Percentiles rank a stretch among this genome's conserved stretches.
phyloP scores from a whole-genome alignment of 106 monocot genomes.

The Chionographis japonica region DNA sequence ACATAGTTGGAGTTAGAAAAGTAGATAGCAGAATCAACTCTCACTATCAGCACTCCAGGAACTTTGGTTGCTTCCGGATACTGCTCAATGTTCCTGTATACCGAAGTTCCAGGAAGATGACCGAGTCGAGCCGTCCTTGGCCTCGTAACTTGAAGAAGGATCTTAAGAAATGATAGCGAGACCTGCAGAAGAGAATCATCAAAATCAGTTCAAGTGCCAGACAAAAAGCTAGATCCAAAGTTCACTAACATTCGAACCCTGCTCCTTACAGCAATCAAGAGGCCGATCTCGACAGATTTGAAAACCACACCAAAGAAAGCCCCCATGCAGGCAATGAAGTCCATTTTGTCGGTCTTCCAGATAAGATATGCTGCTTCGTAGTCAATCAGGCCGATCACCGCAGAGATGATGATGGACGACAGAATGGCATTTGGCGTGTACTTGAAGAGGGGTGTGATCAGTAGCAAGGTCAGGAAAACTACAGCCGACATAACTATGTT shows the following conservation, averaged over 20 bases:
- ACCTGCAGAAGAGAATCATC: slow-evolving; percentile 24
- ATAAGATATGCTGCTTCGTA: slow-evolving; percentile 61
- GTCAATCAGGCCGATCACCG: slow-evolving; percentile 72
- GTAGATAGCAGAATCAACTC: slow-evolving; percentile 70
- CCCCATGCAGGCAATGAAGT: slow-evolving; percentile 81
- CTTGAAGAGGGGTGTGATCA: slow-evolving; percentile 85
- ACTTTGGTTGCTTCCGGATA: slow-evolving; percentile 51
- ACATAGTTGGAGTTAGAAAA: slow-evolving; percentile 66
- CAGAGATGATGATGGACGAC: slow-evolving; percentile 73
- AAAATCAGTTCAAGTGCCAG: not conserved
- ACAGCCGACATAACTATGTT: slow-evolving; percentile 81
- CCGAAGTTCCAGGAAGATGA: slow-evolving; percentile 45
- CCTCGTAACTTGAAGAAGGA: slow-evolving; percentile 62
- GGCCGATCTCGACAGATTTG: slow-evolving; percentile 73
- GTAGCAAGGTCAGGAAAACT: slow-evolving; percentile 50
- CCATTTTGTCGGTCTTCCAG: slow-evolving; percentile 89
- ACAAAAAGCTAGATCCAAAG: not conserved
- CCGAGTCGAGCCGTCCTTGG: slow-evolving; percentile 57
- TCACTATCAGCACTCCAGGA: slow-evolving; percentile 43
- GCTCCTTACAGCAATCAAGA: slow-evolving; percentile 66
- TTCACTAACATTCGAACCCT: too few species aligned
- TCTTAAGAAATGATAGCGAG: slow-evolving; percentile 53
- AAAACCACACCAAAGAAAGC: slow-evolving; percentile 91
- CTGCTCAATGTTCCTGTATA: slow-evolving; percentile 59
- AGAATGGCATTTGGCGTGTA: slow-evolving; percentile 93